Evolutionary conservation across 495 filamentous ascomycete genomes (phyloP).

Genomic region (Tuber calosporum): DNA sequence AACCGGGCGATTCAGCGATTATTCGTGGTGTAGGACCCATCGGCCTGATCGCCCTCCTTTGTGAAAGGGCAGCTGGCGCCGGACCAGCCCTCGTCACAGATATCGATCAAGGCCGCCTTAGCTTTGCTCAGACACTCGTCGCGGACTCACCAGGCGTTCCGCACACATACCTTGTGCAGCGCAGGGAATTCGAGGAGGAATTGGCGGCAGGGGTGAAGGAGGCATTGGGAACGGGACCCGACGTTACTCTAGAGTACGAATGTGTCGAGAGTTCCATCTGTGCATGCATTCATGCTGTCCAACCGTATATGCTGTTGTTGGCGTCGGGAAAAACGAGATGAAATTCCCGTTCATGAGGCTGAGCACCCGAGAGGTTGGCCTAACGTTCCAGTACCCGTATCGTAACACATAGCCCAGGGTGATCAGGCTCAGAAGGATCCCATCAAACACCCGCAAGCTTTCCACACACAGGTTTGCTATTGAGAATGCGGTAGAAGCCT

Average conservation of each 20-base stretch:
- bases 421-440: conserved; percentile 73
- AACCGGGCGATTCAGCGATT: conserved; percentile 72
- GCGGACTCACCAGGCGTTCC: conserved; percentile 51
- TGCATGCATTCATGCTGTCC: conserved; percentile 76
- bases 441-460: conserved; percentile 63
- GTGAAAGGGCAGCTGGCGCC: conserved; percentile 72
- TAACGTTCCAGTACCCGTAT: conserved; percentile 95
- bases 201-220: conserved; percentile 59
- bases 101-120: conserved; percentile 75
- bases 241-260: conserved; percentile 78
- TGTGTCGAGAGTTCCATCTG: conserved; percentile 84
- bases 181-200: conserved; percentile 59
- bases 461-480: conserved; percentile 80
- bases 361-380: conserved; percentile 81
- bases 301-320: conserved; percentile 89
- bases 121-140: conserved; percentile 71
- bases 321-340: conserved; percentile 90
- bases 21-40: conserved; percentile 90
- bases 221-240: conserved; percentile 63
- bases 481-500: conserved; percentile 83
- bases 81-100: conserved; percentile 85
- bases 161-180: conserved; percentile 69
- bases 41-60: conserved; percentile 75
- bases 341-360: conserved; percentile 87
- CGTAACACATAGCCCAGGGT: conserved; percentile 91